Evolutionary conservation across 2,329 filamentous ascomycete genomes (phyloP).

Genomic region (Pseudocercospora cruenta): DNA sequence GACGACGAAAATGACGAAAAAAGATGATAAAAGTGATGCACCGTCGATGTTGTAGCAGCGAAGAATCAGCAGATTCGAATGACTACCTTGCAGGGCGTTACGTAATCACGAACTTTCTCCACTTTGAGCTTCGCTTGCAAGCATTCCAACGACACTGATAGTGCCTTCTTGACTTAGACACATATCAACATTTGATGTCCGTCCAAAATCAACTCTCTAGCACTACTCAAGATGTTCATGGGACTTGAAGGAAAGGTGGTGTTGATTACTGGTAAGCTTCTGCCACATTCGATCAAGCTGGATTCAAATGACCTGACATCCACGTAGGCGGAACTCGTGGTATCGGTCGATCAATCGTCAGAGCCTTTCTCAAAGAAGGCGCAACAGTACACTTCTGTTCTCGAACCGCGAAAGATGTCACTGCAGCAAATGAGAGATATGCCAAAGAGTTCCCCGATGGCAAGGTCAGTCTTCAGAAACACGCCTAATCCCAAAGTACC

Average conservation of each 20-base stretch:
- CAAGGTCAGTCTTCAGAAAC: conserved; percentile 6
- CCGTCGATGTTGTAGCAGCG: too few species aligned
- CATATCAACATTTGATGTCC: too few species aligned
- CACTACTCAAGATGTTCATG: conserved; percentile 37
- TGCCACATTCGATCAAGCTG: background rate
- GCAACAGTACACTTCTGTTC: conserved; percentile 40
- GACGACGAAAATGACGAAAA: too few species aligned
- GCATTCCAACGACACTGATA: too few species aligned
- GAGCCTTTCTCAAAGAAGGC: conserved; percentile 35
- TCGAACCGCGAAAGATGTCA: conserved; percentile 30
- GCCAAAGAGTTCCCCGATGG: conserved; percentile 26
- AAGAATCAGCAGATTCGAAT: too few species aligned
- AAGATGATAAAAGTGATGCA: too few species aligned
- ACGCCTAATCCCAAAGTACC: background rate
- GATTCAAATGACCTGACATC: background rate
- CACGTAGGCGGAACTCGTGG: conserved; percentile 39
- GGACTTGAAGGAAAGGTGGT: conserved; percentile 42
- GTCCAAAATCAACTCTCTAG: too few species aligned
- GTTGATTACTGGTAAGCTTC: conserved; percentile 38
- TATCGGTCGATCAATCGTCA: conserved; percentile 37
- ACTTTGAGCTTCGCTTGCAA: too few species aligned
- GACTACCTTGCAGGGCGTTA: too few species aligned
- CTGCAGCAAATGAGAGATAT: conserved; percentile 23
- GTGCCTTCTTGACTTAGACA: too few species aligned
- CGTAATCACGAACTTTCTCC: too few species aligned